Base-by-base conservation (phyloP, 805 yeast genomes). In the Diddensiella caesifluorescens region DNA sequence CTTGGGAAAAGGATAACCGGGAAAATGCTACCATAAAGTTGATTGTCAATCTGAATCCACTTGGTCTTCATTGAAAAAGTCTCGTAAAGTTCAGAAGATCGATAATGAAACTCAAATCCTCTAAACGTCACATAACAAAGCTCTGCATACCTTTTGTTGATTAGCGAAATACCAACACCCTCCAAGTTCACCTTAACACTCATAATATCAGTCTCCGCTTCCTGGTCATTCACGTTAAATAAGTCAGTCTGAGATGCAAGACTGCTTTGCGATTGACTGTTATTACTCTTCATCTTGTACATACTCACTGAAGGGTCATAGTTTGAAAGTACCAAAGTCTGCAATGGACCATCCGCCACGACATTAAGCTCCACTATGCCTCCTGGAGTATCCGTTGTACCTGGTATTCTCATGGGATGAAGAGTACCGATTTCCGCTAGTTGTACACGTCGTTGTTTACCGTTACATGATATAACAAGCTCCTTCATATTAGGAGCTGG, bases 41-140 rank as follows among this genome's bases (percentile, higher is more conserved):
- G 95, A 55, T 92, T 90, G 60, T 92, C 98, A 36, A 90, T 71
- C 61, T 92, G 99, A 23, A 92, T 67, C 98, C 98, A 94, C 57
- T 90, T 89, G 53, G 89, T 62, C 56, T 87, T 88, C 64, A 80
- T 65, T 48, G 89, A 78, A 33, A 85, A 53, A 13, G 85, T 85
- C 58, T 88, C 95, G 52, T 84, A 86, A 16, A 86, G 62, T 25
- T 86, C 92, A 0, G 96, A 83, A 48, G 86, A 90, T 54, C 81
- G 83, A 61, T 82, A 87, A 34, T 83, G 70, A 15, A 89, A 46
- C 55, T 88, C 96, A 41, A 88, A 57, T 1, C 97, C 97, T 40
- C 86, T 70, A 20, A 85, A 65, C 0, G 89, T 84, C n/a, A 83
- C 65, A 55, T 92, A 92, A 50, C 92, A 77, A 27, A 92, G 66